These are phyloP conservation scores for Lagenidium giganteum DNA, from an alignment of 352 stramenopile species.

Conservation along the genomic window DNA sequence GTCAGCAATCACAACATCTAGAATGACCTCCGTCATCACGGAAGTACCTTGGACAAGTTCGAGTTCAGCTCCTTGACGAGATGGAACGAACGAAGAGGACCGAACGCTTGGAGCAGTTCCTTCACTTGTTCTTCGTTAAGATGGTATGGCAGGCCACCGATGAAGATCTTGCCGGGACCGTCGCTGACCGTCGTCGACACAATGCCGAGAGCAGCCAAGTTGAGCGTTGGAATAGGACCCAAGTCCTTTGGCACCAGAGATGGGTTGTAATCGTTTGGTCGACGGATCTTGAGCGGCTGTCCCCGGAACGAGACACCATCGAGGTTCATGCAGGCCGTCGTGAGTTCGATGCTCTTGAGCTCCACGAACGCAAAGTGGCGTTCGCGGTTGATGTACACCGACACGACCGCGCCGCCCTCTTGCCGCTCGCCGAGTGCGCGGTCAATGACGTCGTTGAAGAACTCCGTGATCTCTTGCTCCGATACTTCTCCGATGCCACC, in stretches of 20 bases:
- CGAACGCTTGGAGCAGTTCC: conserved; percentile 94
- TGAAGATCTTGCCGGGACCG: conserved; percentile 98
- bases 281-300: conserved; percentile 94
- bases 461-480: conserved; percentile 83
- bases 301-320: conserved; percentile 94
- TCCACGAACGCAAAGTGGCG: conserved; percentile 97
- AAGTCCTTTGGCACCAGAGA: conserved; percentile 79
- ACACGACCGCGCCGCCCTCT: conserved; percentile 73
- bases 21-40: no score
- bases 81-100: conserved; percentile 93
- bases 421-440: conserved; percentile 71
- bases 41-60: conserved; percentile 89
- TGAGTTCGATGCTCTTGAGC: conserved; percentile 95
- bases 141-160: conserved; percentile 96
- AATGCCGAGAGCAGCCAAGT: conserved; percentile 91
- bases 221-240: conserved; percentile 84
- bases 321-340: conserved; percentile 94
- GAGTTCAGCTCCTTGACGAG: conserved; percentile 92
- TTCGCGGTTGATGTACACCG: conserved; percentile 95
- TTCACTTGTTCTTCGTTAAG: conserved; percentile 94
- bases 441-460: conserved; percentile 92
- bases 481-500: conserved; percentile 86
- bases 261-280: conserved; percentile 98
- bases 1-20: neutral
- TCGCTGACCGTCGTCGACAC: conserved; percentile 94